Evolutionary conservation across 768 basidiomycete genomes (phyloP).

Genomic region (Collybia nuda): DNA sequence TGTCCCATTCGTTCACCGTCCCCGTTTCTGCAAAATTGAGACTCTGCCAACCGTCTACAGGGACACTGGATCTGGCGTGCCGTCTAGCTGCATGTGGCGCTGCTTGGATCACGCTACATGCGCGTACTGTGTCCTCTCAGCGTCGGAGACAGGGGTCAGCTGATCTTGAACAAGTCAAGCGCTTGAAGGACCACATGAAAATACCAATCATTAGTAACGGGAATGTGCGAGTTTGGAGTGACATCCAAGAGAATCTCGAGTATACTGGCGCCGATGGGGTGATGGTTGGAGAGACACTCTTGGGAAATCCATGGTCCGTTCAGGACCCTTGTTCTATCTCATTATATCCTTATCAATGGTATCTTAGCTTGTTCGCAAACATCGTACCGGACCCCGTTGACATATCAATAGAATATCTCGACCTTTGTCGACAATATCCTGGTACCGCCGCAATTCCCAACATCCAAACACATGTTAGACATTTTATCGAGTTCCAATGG

Average conservation of each 20-base stretch:
- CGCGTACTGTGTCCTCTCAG: slow-evolving; percentile 68
- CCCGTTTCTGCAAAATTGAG: slow-evolving; percentile 68
- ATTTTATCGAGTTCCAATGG: slow-evolving; percentile 72
- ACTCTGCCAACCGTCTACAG: slow-evolving; percentile 50
- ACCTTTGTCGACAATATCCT: slow-evolving; percentile 52
- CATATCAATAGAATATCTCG: slow-evolving; percentile 71
- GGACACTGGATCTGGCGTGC: slow-evolving; percentile 56
- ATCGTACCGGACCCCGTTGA: slow-evolving; percentile 59
- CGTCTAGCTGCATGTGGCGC: slow-evolving; percentile 65
- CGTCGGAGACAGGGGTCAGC: slow-evolving; percentile 73
- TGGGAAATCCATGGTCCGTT: slow-evolving; percentile 69
- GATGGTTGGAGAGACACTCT: slow-evolving; percentile 80
- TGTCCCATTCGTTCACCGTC: slow-evolving; percentile 61
- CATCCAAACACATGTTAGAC: slow-evolving; percentile 63
- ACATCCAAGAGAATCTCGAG: slow-evolving; percentile 52
- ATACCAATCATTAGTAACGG: slow-evolving; percentile 78
- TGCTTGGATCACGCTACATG: slow-evolving; percentile 73
- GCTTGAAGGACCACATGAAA: slow-evolving; percentile 47
- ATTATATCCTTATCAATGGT: slow-evolving; percentile 1
- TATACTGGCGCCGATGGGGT: slow-evolving; percentile 68
- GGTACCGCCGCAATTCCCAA: slow-evolving; percentile 47
- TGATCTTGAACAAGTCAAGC: slow-evolving; percentile 59
- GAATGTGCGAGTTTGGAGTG: slow-evolving; percentile 63
- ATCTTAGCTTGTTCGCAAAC: slow-evolving; percentile 54
- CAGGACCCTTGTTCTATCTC: background rate